A percentile compares a stretch with the other conserved stretches of the same genome.
Evolutionary conservation across 23 red algal species (phyloP).

Genomic region (Cyanidium caldarium): DNA sequence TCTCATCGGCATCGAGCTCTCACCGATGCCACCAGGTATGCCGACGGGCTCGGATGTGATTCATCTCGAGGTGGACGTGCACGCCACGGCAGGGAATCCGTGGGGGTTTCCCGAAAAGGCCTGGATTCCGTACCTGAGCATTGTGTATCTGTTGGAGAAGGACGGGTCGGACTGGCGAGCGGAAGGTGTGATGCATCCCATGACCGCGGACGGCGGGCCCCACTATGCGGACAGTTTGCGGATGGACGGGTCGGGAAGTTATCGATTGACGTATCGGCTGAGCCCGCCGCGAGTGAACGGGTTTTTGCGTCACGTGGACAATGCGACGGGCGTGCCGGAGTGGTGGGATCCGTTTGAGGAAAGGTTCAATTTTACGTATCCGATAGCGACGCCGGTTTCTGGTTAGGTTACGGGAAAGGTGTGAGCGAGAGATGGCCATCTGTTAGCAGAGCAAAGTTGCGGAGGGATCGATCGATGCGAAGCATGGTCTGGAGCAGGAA

Average conservation of each 20-base stretch:
- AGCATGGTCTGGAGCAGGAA: too few relatives aligned
- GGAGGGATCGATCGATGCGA: too few relatives aligned
- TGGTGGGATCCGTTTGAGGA: neutral
- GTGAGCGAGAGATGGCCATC: too few relatives aligned
- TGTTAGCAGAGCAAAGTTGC: too few relatives aligned
- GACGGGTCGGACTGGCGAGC: neutral
- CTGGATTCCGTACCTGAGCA: neutral
- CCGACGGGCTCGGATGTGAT: neutral
- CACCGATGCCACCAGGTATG: neutral
- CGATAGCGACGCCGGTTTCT: neutral
- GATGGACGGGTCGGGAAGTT: neutral
- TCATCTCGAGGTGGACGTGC: neutral
- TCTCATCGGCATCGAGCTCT: neutral
- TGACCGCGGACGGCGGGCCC: neutral
- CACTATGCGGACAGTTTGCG: neutral
- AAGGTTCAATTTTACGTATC: neutral
- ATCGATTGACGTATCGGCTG: neutral
- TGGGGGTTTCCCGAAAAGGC: neutral
- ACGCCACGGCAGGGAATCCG: neutral
- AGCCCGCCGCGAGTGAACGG: neutral
- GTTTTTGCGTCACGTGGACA: neutral
- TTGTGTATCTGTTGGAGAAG: neutral
- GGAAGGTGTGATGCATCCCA: neutral
- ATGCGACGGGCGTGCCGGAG: neutral
- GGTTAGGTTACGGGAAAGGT: too few relatives aligned